Evolutionary conservation across 495 filamentous ascomycete genomes (phyloP).

Genomic region (Pyrenula aspistea): DNA sequence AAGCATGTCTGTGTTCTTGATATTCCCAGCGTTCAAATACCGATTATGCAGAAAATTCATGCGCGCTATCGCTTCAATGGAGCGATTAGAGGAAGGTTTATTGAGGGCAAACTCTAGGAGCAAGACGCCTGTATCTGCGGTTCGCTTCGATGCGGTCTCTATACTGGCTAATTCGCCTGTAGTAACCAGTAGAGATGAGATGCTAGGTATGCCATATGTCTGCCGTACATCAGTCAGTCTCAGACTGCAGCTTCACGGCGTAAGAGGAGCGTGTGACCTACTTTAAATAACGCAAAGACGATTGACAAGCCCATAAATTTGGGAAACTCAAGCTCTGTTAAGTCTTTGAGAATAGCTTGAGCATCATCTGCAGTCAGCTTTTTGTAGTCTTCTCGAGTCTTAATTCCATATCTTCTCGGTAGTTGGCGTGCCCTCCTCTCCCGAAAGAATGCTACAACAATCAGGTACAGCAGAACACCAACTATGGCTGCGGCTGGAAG

Average conservation of each 20-base stretch:
- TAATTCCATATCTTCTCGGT: not conserved
- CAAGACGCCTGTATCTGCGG: slow-evolving; percentile 21
- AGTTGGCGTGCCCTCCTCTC: not conserved
- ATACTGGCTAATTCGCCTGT: slow-evolving; percentile 16
- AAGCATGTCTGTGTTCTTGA: slow-evolving; percentile 22
- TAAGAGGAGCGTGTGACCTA: not conserved
- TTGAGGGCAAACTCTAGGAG: slow-evolving; percentile 16
- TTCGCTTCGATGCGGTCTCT: slow-evolving; percentile 18
- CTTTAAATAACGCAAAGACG: slow-evolving; percentile 14
- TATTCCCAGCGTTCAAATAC: slow-evolving; percentile 34
- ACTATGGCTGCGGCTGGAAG: not conserved
- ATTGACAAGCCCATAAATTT: slow-evolving; percentile 9
- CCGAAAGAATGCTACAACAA: not conserved
- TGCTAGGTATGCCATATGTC: slow-evolving; percentile 26
- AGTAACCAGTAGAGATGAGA: slow-evolving; percentile 17
- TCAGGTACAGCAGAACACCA: not conserved
- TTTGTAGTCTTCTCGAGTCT: not conserved
- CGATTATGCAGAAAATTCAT: slow-evolving; percentile 47
- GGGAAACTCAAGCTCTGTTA: slow-evolving; percentile 19
- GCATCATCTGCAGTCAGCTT: slow-evolving; percentile 16
- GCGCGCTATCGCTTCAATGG: slow-evolving; percentile 25
- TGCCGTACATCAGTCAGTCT: slow-evolving; percentile 1
- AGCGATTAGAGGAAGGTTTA: slow-evolving; percentile 7
- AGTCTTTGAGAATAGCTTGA: slow-evolving; percentile 10
- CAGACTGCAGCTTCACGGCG: not conserved